Conservation (phyloP, 2,329 filamentous ascomycete species). For the Ophiostoma angusticollis region DNA sequence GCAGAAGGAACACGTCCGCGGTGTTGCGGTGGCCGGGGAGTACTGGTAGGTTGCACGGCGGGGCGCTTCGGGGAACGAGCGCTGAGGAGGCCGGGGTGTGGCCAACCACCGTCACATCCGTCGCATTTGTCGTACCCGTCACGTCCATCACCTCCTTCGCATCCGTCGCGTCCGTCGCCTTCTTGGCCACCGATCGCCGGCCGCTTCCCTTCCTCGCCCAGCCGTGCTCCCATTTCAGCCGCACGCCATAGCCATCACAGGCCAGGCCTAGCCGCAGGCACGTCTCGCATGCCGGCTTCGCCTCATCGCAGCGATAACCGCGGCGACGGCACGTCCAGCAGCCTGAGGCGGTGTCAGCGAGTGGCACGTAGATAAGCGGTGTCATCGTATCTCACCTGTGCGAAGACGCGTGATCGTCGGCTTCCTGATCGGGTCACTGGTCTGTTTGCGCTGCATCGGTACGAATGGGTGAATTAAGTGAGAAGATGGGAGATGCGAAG, state of each 20-base stretch:
- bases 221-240: slow-evolving; percentile 13
- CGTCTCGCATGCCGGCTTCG: neutral
- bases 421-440: no score
- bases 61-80: no score
- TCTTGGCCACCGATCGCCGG: neutral
- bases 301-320: neutral
- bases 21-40: neutral
- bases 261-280: neutral
- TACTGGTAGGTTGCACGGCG: no score
- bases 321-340: slow-evolving; percentile 5
- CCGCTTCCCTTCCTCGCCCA: neutral
- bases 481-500: no score
- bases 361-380: slow-evolving; percentile 7
- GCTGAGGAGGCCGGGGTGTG: no score
- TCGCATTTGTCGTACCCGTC: no score
- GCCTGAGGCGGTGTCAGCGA: no score
- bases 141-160: no score
- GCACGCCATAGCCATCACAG: neutral
- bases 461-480: no score
- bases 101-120: no score
- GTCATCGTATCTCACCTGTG: neutral
- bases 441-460: no score
- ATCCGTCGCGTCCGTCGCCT: no score
- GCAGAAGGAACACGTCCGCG: slow-evolving; percentile 3
- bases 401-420: neutral